Conservation (phyloP, 345 rosid species). For the Murraya paniculata region DNA sequence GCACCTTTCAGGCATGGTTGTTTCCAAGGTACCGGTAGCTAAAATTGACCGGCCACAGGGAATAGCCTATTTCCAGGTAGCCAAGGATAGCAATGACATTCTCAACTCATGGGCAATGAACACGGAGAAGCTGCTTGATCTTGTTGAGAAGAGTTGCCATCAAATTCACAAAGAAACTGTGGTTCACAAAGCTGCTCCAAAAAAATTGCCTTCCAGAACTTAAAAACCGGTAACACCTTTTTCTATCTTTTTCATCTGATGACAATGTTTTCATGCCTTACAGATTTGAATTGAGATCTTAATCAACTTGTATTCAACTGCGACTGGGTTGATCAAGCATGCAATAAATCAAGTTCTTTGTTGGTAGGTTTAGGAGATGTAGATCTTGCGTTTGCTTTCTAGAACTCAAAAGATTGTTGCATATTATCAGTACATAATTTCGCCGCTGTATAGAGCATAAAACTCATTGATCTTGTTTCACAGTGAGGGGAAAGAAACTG, state of each 20-base stretch:
- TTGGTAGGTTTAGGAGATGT: constrained; percentile 11
- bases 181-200: constrained; percentile 80
- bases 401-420: constrained; percentile 29
- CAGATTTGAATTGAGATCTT: constrained; percentile 11
- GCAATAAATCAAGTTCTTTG: constrained; percentile 9
- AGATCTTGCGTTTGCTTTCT: constrained; percentile 14
- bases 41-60: constrained; percentile 90
- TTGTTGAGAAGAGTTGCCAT: constrained; percentile 93
- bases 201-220: background rate
- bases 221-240: background rate
- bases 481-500: constrained; percentile 28
- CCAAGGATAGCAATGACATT: constrained; percentile 85
- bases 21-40: constrained; percentile 83
- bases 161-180: constrained; percentile 94
- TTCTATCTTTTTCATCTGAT: background rate
- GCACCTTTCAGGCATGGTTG: constrained; percentile 98
- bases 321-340: constrained; percentile 2
- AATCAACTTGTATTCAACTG: background rate
- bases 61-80: constrained; percentile 70
- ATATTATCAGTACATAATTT: constrained; percentile 24
- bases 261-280: background rate
- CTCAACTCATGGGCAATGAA: constrained; percentile 88
- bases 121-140: constrained; percentile 95
- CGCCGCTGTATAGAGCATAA: constrained; percentile 22
- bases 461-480: constrained; percentile 7